phyloP scores from a whole-genome alignment of 2,329 filamentous ascomycete genomes.

The Fusarium liriodendri region DNA sequence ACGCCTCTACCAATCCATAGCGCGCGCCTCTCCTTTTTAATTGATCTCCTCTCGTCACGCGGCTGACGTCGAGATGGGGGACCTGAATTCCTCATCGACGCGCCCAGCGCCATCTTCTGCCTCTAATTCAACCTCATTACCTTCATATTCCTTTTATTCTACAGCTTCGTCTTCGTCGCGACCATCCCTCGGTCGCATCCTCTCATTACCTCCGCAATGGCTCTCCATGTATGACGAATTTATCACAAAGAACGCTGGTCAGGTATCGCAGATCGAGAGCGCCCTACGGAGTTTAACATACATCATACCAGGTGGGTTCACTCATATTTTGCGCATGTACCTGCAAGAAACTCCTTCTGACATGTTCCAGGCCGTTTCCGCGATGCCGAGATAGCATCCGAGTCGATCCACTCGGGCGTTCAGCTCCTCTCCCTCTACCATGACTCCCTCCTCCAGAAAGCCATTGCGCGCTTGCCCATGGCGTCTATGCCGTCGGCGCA shows the following conservation, averaged over 20 bases:
- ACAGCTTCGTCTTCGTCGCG: slow-evolving; percentile 30
- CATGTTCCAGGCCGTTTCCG: slow-evolving; percentile 75
- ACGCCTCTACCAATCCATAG: slow-evolving; percentile 6
- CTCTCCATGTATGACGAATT: slow-evolving; percentile 84
- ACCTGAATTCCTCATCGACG: slow-evolving; percentile 38
- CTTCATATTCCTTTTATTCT: slow-evolving; percentile 18
- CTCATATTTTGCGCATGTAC: neutral
- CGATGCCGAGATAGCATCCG: slow-evolving; percentile 94
- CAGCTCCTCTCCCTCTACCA: slow-evolving; percentile 94
- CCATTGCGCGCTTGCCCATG: slow-evolving; percentile 69
- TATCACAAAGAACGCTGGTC: slow-evolving; percentile 93
- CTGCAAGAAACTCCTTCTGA: slow-evolving; percentile 10
- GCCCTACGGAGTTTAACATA: slow-evolving; percentile 93
- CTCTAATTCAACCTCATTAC: slow-evolving; percentile 24
- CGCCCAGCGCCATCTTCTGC: slow-evolving; percentile 34
- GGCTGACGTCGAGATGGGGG: slow-evolving; percentile 1
- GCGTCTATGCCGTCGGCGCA: slow-evolving; percentile 67
- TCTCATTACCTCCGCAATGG: slow-evolving; percentile 73
- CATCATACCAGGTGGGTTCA: slow-evolving; percentile 81
- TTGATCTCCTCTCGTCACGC: slow-evolving; percentile 14
- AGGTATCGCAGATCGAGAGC: slow-evolving; percentile 95
- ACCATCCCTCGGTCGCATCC: slow-evolving; percentile 50
- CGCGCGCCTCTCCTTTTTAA: slow-evolving; percentile 26
- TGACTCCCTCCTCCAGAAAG: slow-evolving; percentile 81
- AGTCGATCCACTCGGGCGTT: slow-evolving; percentile 88